Percentiles rank a stretch among this genome's conserved stretches.
Conservation (phyloP, 208 protist species). For the Crithidia sp. region DNA sequence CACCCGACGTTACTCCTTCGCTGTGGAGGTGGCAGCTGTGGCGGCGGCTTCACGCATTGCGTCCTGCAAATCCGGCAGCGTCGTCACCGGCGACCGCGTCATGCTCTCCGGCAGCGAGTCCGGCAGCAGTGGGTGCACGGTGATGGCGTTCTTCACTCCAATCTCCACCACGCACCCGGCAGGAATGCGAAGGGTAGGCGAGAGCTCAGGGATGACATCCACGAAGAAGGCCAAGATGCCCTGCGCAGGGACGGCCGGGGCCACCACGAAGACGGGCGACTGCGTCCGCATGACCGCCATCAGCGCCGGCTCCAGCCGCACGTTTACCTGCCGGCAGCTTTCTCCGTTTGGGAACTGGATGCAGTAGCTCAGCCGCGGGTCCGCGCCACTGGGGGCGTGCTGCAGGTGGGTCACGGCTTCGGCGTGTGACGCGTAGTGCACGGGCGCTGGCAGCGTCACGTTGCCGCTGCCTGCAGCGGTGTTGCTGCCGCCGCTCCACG, state of each 20-base stretch:
- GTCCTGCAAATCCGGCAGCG: conserved; percentile 33
- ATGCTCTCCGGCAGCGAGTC: conserved; percentile 34
- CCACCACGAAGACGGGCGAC: conserved; percentile 79
- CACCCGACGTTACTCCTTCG: neutral
- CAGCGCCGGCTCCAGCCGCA: conserved; percentile 81
- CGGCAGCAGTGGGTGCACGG: conserved; percentile 69
- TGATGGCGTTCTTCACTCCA: conserved; percentile 74
- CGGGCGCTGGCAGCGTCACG: conserved; percentile 20
- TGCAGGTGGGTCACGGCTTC: conserved; percentile 50
- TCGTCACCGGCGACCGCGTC: conserved; percentile 26
- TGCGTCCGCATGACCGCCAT: conserved; percentile 89
- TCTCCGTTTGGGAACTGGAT: conserved; percentile 88
- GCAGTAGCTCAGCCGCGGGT: conserved; percentile 72
- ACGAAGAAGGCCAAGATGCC: conserved; percentile 78
- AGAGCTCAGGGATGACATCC: conserved; percentile 80
- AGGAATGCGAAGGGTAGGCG: conserved; percentile 70
- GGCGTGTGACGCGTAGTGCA: conserved; percentile 45
- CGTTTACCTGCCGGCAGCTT: conserved; percentile 86
- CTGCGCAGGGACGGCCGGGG: conserved; percentile 69
- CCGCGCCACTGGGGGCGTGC: conserved; percentile 46
- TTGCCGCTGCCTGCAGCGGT: neutral
- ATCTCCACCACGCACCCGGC: conserved; percentile 79
- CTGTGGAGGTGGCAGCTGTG: neutral
- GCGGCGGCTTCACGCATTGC: conserved; percentile 19
- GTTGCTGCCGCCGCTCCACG: neutral